Base-by-base conservation (phyloP, 495 filamentous ascomycete genomes). In the Daldinia vernicosa region DNA sequence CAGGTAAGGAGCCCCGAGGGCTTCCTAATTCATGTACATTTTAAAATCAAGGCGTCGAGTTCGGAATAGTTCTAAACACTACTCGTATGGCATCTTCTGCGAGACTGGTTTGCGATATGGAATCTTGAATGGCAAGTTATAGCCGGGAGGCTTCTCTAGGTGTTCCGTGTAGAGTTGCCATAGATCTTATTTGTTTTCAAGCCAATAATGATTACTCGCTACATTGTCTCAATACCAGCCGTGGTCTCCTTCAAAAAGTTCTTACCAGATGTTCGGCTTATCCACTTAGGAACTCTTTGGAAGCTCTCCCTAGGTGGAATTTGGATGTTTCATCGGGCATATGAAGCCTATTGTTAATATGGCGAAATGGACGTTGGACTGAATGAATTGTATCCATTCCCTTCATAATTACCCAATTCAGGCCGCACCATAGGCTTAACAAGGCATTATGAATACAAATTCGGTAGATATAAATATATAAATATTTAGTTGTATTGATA, bases 51-150 rank as follows among this genome's bases (percentile, higher is more conserved):
- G 28, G 33, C 58, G 51, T 64, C 43, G 61, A 50, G 12, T 50
- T 70, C 50, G 15, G 30, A 59, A n/a, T 30, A 53, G 67, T 70
- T 64, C 37, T 45, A 70, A 60, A 63, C 58, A 61, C 58, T n/a
- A 51, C 58, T 61, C 60, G 60, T 17, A 27, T 32, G 47, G 19
- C 47, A 50, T 61, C n/a, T 39, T 39, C 45, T 54, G n/a, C 32
- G 30, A 40, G 26, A 7, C 24, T 53, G 3, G 26, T 14, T 27
- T 28, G 24, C 50, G 50, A 27, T 2, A 28, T 55, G 26, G 8
- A 35, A 54, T 54, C 2, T 53, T 22, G 9, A 22, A 47, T 47
- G 17, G 22, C 2, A 47, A 22, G 17, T 14, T 59, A 14, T 40
- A 43, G 0, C 50, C 30, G 1, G 50, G 22, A 26, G 26, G 6